Conservation (phyloP, 75 land plant genomes). For the Cryptomeria japonica region DNA sequence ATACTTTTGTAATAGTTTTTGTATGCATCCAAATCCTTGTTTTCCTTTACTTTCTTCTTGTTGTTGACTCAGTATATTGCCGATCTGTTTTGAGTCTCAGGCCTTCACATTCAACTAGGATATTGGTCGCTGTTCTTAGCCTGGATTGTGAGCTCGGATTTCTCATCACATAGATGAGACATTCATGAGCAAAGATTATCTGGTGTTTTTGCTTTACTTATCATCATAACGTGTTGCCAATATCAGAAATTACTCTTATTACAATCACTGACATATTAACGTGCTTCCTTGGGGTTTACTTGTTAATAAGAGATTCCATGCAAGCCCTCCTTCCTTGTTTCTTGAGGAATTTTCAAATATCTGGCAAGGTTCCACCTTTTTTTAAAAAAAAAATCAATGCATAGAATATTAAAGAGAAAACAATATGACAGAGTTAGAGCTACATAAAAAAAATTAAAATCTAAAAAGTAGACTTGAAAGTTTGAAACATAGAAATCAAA, state of each 20-base stretch:
- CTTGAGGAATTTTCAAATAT: too few species aligned
- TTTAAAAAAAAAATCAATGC: not conserved
- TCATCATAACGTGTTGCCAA: not conserved
- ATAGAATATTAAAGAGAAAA: too few species aligned
- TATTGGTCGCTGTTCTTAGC: not conserved
- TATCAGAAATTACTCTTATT: not conserved
- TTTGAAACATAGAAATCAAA: not conserved
- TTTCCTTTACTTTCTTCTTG: not conserved
- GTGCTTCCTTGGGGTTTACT: not conserved
- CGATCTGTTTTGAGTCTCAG: too few species aligned
- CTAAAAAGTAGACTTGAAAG: not conserved
- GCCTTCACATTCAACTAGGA: not conserved
- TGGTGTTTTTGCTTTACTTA: not conserved
- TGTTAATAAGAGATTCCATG: not conserved
- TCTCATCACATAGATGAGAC: too few species aligned
- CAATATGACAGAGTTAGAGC: not conserved
- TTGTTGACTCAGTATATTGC: too few species aligned
- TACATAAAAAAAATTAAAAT: too few species aligned
- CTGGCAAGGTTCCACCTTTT: too few species aligned
- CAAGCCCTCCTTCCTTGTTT: not conserved
- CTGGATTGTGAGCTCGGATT: too few species aligned
- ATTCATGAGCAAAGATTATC: not conserved
- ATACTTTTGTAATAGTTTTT: not conserved
- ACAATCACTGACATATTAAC: not conserved
- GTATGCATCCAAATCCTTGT: not conserved